phyloP scores from a whole-genome alignment of 2,329 filamentous ascomycete species.

The Thyridium curvatum region DNA sequence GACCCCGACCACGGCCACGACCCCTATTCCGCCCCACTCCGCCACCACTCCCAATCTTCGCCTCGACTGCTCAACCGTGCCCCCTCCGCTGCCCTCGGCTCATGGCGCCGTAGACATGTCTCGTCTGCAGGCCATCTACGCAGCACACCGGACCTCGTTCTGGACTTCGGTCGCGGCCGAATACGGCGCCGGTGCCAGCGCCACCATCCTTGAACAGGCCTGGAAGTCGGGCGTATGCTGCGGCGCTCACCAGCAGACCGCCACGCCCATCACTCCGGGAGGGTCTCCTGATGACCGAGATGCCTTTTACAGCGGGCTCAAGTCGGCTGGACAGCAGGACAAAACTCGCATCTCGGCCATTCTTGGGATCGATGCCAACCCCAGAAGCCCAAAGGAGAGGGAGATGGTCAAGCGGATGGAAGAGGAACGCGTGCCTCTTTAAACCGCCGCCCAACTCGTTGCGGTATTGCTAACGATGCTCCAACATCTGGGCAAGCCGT shows the following conservation, averaged over 20 bases:
- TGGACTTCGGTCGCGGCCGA: conserved; percentile 68
- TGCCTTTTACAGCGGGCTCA: conserved; percentile 22
- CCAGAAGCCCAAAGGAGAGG: conserved; percentile 49
- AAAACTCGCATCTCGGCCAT: conserved; percentile 59
- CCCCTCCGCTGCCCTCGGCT: conserved; percentile 23
- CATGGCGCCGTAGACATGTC: conserved; percentile 51
- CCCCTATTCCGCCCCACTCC: conserved; percentile 31
- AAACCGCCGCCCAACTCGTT: not conserved
- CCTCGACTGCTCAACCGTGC: conserved; percentile 51
- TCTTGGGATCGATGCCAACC: conserved; percentile 53
- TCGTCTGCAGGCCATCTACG: conserved; percentile 65
- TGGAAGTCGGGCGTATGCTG: conserved; percentile 49
- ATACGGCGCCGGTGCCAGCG: conserved; percentile 59
- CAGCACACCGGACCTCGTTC: conserved; percentile 62
- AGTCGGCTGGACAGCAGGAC: conserved; percentile 28
- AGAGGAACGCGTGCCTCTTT: conserved; percentile 27
- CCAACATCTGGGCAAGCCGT: no score
- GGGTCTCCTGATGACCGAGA: conserved; percentile 45
- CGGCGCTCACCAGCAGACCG: conserved; percentile 24
- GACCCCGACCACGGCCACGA: conserved; percentile 24
- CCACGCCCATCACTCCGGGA: conserved; percentile 46
- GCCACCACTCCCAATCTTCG: conserved; percentile 33
- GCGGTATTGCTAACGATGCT: no score
- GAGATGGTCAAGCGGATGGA: conserved; percentile 52
- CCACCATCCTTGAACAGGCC: conserved; percentile 62